Evolutionary conservation across 164 flowering plant genomes (phyloP).

Genomic region (Stephania japonica): DNA sequence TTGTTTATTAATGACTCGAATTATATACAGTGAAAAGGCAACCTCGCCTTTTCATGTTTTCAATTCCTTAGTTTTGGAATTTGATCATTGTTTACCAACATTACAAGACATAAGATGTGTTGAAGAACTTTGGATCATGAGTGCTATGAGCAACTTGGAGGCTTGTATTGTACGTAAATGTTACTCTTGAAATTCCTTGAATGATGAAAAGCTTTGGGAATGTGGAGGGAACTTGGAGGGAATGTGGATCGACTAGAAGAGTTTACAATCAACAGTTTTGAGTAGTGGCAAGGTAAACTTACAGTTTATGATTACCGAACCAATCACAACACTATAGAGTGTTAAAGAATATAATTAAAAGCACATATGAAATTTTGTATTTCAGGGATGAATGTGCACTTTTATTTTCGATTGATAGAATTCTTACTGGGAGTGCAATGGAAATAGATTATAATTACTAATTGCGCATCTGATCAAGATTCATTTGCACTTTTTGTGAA

Average conservation of each 20-base stretch:
- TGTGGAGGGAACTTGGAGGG: background rate
- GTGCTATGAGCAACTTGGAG: background rate
- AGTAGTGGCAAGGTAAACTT: background rate
- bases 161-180: background rate
- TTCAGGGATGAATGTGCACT: no score
- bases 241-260: background rate
- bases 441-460: no score
- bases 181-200: background rate
- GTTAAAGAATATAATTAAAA: background rate
- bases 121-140: background rate
- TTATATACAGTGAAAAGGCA: background rate
- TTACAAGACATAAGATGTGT: background rate
- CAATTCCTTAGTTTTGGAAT: background rate
- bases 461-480: no score
- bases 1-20: background rate
- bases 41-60: background rate
- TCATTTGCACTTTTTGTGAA: no score
- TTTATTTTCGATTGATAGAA: no score
- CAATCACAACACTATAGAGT: background rate
- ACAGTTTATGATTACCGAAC: background rate
- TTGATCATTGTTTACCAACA: background rate
- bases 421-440: no score
- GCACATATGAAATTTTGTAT: background rate
- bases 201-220: background rate
- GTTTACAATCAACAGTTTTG: background rate